Conservation (phyloP, 2,329 filamentous ascomycete genomes). For the Knufia petricola region DNA sequence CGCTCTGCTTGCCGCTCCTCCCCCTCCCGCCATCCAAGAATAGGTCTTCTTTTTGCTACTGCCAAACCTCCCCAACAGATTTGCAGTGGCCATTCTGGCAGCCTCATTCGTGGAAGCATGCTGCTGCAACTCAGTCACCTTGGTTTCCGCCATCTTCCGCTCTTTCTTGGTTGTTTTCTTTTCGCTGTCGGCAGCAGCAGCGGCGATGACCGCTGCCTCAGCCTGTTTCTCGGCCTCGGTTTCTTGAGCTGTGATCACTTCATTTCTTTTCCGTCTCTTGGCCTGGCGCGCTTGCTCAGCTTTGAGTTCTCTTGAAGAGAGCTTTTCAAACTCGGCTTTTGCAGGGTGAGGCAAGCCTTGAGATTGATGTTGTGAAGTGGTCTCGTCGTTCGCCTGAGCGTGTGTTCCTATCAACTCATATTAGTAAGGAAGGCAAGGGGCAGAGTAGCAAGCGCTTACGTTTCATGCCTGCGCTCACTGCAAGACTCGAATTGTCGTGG, state of each 20-base stretch:
- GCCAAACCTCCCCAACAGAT: constrained; percentile 47
- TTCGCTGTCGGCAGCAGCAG: constrained; percentile 50
- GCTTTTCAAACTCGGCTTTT: constrained; percentile 30
- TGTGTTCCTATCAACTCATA: constrained; percentile 28
- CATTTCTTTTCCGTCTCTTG: constrained; percentile 56
- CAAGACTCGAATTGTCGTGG: constrained; percentile 28
- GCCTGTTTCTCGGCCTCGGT: constrained; percentile 39
- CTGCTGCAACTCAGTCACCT: constrained; percentile 65
- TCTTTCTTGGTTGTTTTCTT: constrained; percentile 82
- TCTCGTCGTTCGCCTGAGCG: constrained; percentile 31
- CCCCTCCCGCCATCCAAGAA: constrained; percentile 37
- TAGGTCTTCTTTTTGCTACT: constrained; percentile 37
- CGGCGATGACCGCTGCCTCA: constrained; percentile 23
- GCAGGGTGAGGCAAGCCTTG: constrained; percentile 3
- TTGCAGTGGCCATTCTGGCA: constrained; percentile 60
- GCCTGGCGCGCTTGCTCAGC: constrained; percentile 62
- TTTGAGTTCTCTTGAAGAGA: constrained; percentile 52
- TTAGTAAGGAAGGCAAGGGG: constrained; percentile 19
- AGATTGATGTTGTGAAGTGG: constrained; percentile 25
- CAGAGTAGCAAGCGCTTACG: constrained; percentile 25
- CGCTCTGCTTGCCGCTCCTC: constrained; percentile 25
- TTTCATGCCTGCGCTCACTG: constrained; percentile 28
- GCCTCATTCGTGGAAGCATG: constrained; percentile 78
- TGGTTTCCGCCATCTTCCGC: constrained; percentile 62
- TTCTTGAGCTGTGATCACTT: constrained; percentile 43